phyloP scores from a whole-genome alignment of 2,329 filamentous ascomycete genomes.

The Sclerotinia sclerotiorum region DNA sequence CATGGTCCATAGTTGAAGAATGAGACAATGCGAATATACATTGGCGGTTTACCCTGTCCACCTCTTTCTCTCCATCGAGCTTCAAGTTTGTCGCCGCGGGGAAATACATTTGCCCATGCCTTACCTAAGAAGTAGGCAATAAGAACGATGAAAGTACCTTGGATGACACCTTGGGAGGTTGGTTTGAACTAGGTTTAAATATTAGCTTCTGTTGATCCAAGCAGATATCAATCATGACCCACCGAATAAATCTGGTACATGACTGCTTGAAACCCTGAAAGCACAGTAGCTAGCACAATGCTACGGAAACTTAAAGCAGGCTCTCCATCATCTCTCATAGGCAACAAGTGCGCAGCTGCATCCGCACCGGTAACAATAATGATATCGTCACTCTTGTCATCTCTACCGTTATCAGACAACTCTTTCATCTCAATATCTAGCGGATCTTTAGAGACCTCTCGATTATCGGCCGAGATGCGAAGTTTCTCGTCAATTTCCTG shows the following conservation, averaged over 20 bases:
- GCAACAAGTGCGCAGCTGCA: slow-evolving; percentile 50
- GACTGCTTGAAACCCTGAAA: slow-evolving; percentile 54
- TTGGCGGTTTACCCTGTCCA: slow-evolving; percentile 46
- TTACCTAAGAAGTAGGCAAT: slow-evolving; percentile 57
- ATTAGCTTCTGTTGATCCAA: neutral
- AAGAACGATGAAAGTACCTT: slow-evolving; percentile 56
- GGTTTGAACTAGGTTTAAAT: slow-evolving; percentile 50
- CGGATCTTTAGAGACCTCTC: slow-evolving; percentile 24
- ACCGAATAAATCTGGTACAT: slow-evolving; percentile 57
- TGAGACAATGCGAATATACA: slow-evolving; percentile 44
- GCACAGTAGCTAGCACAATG: slow-evolving; percentile 49
- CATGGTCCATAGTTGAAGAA: slow-evolving; percentile 55
- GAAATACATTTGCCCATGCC: slow-evolving; percentile 48
- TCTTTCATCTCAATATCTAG: slow-evolving; percentile 34
- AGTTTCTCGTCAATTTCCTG: slow-evolving; percentile 40
- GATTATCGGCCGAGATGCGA: slow-evolving; percentile 20
- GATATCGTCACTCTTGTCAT: slow-evolving; percentile 42
- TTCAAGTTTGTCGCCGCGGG: slow-evolving; percentile 53
- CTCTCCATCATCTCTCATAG: slow-evolving; percentile 55
- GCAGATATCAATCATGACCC: slow-evolving; percentile 29
- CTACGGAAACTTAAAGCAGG: slow-evolving; percentile 53
- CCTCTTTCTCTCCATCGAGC: slow-evolving; percentile 48
- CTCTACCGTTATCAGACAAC: slow-evolving; percentile 37
- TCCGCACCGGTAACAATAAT: slow-evolving; percentile 55
- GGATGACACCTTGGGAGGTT: slow-evolving; percentile 46